Evolutionary conservation across 2,329 filamentous ascomycete genomes (phyloP).

Genomic region (Pseudocercospora eumusae): DNA sequence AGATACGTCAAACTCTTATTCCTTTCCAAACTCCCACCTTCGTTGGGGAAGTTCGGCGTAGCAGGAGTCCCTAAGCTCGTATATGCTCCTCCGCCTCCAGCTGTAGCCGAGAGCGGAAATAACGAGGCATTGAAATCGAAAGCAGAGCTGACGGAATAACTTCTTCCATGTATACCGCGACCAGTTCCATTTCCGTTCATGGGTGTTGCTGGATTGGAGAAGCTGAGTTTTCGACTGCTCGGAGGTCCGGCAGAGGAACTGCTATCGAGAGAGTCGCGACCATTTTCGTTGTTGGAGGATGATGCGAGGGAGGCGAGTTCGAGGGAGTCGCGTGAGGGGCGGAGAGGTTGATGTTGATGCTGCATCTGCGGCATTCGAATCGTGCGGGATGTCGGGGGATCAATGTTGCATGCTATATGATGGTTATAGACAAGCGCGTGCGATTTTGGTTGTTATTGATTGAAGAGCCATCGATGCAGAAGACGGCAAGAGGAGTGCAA

Average conservation of each 20-base stretch:
- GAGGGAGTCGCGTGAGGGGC: conserved; percentile 77
- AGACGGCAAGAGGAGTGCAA: neutral
- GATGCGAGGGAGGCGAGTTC: conserved; percentile 94
- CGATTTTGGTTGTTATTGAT: neutral
- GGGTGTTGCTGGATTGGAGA: conserved; percentile 63
- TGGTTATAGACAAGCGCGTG: conserved; percentile 1
- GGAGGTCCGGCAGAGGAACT: conserved; percentile 76
- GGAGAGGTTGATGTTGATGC: conserved; percentile 12
- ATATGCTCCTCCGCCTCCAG: conserved; percentile 65
- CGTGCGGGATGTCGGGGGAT: neutral
- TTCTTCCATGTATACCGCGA: conserved; percentile 44
- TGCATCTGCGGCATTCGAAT: conserved; percentile 13
- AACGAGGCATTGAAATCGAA: conserved; percentile 95
- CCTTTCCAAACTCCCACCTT: conserved; percentile 70
- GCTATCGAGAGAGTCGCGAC: conserved; percentile 62
- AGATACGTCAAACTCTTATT: conserved; percentile 94
- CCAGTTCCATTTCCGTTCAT: conserved; percentile 14
- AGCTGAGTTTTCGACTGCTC: conserved; percentile 78
- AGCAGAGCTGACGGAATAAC: conserved; percentile 76
- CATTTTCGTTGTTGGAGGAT: conserved; percentile 62
- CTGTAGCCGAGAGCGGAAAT: conserved; percentile 84
- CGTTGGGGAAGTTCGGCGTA: conserved; percentile 52
- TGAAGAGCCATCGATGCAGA: neutral
- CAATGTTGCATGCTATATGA: neutral
- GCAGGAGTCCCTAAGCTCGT: conserved; percentile 80